These are phyloP conservation scores for Umbelopsis sp. DNA, from an alignment of 192 early-diverging fungal genomes.

Conservation along the genomic window DNA sequence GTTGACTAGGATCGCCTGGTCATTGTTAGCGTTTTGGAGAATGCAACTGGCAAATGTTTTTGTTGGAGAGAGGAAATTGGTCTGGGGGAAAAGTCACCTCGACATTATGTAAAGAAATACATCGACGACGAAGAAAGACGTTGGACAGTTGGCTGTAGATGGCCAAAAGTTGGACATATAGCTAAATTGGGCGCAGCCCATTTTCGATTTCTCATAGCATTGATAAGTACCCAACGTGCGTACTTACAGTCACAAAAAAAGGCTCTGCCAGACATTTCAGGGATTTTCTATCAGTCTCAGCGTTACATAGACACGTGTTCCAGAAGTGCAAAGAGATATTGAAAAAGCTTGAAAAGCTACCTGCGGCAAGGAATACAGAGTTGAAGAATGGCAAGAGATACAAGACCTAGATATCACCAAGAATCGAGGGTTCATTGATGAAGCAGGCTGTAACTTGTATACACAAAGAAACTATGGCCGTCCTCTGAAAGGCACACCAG, in stretches of 20 bases:
- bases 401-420: constrained; percentile 11
- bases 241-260: neutral
- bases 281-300: constrained; percentile 13
- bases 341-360: too few relatives aligned
- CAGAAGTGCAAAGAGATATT: constrained; percentile 14
- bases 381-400: constrained; percentile 13
- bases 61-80: too few relatives aligned
- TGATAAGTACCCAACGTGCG: constrained; percentile 10
- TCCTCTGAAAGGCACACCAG: constrained; percentile 31
- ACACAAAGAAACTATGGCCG: constrained; percentile 30
- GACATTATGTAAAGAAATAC: constrained; percentile 13
- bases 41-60: too few relatives aligned
- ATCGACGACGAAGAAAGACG: constrained; percentile 5
- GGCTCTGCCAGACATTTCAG: constrained; percentile 6
- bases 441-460: constrained; percentile 27
- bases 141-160: constrained; percentile 3
- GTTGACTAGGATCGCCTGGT: too few relatives aligned
- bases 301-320: constrained; percentile 14
- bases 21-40: too few relatives aligned
- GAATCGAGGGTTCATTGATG: constrained; percentile 24
- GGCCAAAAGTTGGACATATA: constrained; percentile 4
- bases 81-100: too few relatives aligned
- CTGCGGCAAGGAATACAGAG: constrained; percentile 11
- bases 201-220: constrained; percentile 9
- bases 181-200: constrained; percentile 1